Percentiles rank a stretch among this genome's conserved stretches.
phyloP scores from a whole-genome alignment of 495 filamentous ascomycete species.

The Pyronema omphalodes region DNA sequence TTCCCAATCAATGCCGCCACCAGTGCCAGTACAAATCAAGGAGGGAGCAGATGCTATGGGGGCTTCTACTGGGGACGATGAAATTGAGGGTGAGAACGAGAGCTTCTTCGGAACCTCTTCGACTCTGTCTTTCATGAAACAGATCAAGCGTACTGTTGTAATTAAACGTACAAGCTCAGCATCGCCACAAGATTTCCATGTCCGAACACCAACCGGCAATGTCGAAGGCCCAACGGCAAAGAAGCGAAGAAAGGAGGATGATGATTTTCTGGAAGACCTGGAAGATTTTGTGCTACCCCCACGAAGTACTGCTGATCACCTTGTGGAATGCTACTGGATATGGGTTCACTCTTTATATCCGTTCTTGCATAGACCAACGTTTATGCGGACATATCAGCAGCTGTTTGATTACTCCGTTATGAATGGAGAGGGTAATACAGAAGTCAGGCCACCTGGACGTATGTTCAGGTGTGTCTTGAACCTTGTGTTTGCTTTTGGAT shows the following conservation, averaged over 20 bases:
- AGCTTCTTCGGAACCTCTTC: constrained; percentile 5
- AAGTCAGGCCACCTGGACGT: constrained; percentile 6
- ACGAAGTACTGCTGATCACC: constrained; percentile 24
- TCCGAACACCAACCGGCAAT: not conserved
- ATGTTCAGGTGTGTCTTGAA: constrained; percentile 27
- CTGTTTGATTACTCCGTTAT: constrained; percentile 14
- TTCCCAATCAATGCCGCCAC: not conserved
- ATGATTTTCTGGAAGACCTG: not conserved
- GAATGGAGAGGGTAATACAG: not conserved
- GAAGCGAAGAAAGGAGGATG: not conserved
- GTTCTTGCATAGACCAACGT: constrained; percentile 26
- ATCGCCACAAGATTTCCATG: not conserved
- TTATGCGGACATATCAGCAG: constrained; percentile 12
- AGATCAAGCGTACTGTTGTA: constrained; percentile 1
- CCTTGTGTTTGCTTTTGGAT: constrained; percentile 27
- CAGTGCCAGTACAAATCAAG: not conserved
- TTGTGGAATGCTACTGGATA: constrained; percentile 26
- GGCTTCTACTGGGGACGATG: not conserved
- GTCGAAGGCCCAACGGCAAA: not conserved
- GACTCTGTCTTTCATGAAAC: constrained; percentile 2
- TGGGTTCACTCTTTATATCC: constrained; percentile 26
- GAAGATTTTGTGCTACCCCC: constrained; percentile 22
- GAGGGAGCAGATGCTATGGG: constrained; percentile 4
- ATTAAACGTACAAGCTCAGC: not conserved
- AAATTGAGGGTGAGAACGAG: not conserved